A percentile compares a stretch with the other conserved stretches of the same genome.
phyloP scores from a whole-genome alignment of 768 basidiomycete genomes.

The Rhizopogon sp. region DNA sequence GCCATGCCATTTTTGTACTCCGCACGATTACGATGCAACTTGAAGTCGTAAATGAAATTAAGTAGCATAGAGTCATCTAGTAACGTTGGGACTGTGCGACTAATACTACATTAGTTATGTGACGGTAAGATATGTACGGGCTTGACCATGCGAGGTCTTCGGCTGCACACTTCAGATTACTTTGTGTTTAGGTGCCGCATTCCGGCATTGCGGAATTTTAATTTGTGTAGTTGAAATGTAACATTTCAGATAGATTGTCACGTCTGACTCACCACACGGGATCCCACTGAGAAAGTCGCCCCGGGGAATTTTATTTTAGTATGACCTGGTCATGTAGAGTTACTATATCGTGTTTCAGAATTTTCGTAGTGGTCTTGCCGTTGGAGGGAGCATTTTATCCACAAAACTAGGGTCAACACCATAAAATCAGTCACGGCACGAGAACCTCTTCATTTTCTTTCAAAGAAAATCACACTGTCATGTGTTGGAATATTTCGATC shows the following conservation, averaged over 20 bases:
- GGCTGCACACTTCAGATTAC: too few species aligned
- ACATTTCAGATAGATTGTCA: not conserved
- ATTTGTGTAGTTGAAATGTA: not conserved
- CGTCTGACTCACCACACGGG: not conserved
- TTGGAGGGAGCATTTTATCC: not conserved
- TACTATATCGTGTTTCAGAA: not conserved
- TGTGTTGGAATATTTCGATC: too few species aligned
- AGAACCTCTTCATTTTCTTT: not conserved
- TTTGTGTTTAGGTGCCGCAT: not conserved
- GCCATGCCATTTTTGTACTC: too few species aligned
- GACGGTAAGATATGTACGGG: too few species aligned
- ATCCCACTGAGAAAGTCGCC: not conserved
- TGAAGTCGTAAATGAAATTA: too few species aligned
- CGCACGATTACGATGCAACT: too few species aligned
- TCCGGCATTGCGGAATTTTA: not conserved
- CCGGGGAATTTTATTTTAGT: not conserved
- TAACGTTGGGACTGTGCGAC: too few species aligned
- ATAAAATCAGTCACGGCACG: not conserved
- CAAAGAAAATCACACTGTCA: not conserved
- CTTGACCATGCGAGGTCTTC: too few species aligned
- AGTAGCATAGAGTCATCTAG: too few species aligned
- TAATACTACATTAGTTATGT: too few species aligned
- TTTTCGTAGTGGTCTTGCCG: not conserved
- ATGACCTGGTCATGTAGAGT: not conserved
- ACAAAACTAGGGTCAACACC: not conserved